Percentiles rank a stretch among this genome's conserved stretches.
Conservation (phyloP, 1,139 yeast genomes). For the Hemisphaericaspora subhashii region DNA sequence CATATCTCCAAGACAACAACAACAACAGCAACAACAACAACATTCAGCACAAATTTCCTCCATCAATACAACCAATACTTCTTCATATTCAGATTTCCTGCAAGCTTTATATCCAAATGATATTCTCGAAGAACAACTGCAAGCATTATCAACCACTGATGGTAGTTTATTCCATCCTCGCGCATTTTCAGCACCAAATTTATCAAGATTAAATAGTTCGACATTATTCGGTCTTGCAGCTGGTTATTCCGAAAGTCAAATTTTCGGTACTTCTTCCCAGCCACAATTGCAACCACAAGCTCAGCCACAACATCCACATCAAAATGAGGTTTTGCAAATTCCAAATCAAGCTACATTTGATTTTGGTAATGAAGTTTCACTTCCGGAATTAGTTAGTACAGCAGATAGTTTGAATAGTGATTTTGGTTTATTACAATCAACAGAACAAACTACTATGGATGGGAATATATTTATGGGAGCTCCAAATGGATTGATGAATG, state of each 20-base stretch:
- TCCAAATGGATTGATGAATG: neutral
- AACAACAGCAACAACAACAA: neutral
- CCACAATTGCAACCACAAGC: neutral
- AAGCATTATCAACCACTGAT: slow-evolving; percentile 5
- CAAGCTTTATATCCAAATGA: slow-evolving; percentile 6
- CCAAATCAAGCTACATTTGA: neutral
- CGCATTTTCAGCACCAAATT: slow-evolving; percentile 32
- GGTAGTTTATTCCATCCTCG: slow-evolving; percentile 12
- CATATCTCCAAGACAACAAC: slow-evolving; percentile 4
- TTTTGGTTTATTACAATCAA: neutral
- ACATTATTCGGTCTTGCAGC: neutral
- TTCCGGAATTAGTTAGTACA: neutral
- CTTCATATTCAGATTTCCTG: slow-evolving; percentile 9
- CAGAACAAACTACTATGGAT: neutral
- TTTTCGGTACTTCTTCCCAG: neutral
- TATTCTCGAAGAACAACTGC: slow-evolving; percentile 9
- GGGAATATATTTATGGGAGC: neutral
- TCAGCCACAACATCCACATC: neutral
- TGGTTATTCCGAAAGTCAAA: neutral
- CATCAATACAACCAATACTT: slow-evolving; percentile 5
- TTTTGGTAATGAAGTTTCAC: neutral
- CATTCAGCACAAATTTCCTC: neutral
- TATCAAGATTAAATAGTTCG: slow-evolving; percentile 16
- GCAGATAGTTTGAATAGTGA: neutral
- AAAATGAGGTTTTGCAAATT: neutral